Percentiles rank a stretch among this genome's conserved stretches.
Conservation (phyloP, 192 early-diverging fungal species). For the Spizellomyces sp. region DNA sequence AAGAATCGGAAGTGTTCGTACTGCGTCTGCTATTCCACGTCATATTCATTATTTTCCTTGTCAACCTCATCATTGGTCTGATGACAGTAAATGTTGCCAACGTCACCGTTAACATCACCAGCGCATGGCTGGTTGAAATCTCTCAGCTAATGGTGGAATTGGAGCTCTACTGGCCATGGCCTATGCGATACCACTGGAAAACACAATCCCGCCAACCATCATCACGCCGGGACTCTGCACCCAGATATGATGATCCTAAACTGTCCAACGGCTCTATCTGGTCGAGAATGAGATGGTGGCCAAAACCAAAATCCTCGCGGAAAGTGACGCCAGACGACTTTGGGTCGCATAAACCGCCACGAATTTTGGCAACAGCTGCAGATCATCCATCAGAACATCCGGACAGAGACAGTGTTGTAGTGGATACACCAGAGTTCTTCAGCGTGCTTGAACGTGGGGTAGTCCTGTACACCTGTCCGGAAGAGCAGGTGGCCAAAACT, state of each 20-base stretch:
- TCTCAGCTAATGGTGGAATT: constrained; percentile 50
- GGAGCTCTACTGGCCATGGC: constrained; percentile 50
- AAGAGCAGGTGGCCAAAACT: constrained; percentile 37
- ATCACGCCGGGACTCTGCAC: no score
- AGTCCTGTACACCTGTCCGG: constrained; percentile 41
- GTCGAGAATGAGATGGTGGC: not conserved
- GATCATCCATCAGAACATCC: not conserved
- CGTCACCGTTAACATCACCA: constrained; percentile 44
- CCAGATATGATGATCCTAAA: no score
- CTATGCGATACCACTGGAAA: constrained; percentile 23
- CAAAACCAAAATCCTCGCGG: not conserved
- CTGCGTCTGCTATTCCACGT: constrained; percentile 47
- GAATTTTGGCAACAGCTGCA: not conserved
- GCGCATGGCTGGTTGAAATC: constrained; percentile 52
- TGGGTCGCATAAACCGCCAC: no score
- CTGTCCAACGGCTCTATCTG: no score
- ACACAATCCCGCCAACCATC: not conserved
- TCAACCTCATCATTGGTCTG: constrained; percentile 51
- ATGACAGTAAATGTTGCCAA: constrained; percentile 55
- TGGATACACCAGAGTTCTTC: constrained; percentile 6
- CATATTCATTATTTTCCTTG: constrained; percentile 48
- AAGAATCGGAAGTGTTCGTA: constrained; percentile 38
- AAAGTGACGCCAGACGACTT: not conserved
- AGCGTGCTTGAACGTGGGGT: constrained; percentile 17
- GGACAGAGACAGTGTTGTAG: not conserved